Percentiles rank a stretch among this genome's conserved stretches.
Conservation (phyloP, 2,329 filamentous ascomycete genomes). For the Amauroascus niger region DNA sequence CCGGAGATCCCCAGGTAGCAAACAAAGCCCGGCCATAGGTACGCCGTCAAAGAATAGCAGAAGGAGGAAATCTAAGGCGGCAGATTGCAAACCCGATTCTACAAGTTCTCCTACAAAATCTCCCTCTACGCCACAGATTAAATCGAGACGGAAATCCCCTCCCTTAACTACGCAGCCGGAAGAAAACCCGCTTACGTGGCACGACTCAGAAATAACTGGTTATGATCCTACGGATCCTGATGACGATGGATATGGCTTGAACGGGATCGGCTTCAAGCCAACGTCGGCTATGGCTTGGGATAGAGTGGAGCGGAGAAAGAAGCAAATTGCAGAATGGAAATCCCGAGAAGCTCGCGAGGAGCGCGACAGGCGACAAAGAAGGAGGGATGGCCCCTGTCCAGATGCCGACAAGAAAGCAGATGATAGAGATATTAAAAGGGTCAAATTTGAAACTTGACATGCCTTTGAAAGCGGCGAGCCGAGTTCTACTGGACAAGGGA, state of each 20-base stretch:
- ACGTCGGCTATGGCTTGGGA: conserved; percentile 51
- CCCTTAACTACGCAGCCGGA: conserved; percentile 12
- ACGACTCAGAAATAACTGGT: conserved; percentile 53
- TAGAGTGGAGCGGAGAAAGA: conserved; percentile 46
- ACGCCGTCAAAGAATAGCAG: not conserved
- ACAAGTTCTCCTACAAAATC: not conserved
- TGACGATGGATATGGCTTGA: conserved; percentile 55
- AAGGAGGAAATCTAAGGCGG: not conserved
- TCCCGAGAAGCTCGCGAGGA: conserved; percentile 50
- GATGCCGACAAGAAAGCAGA: conserved; percentile 23
- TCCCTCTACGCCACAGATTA: not conserved
- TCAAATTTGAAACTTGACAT: conserved; percentile 31
- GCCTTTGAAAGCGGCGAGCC: not conserved
- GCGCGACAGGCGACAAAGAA: conserved; percentile 47
- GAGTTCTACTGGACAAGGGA: not conserved
- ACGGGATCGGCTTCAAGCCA: conserved; percentile 54
- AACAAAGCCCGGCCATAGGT: not conserved
- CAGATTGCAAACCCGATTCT: not conserved
- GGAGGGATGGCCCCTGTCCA: conserved; percentile 31
- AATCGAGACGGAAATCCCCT: conserved; percentile 3
- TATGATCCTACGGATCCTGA: conserved; percentile 47
- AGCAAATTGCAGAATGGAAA: conserved; percentile 52
- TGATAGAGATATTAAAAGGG: conserved; percentile 30
- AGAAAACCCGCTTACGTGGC: conserved; percentile 42
- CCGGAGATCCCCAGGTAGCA: not conserved